Percentiles rank a stretch among this genome's conserved stretches.
These are phyloP conservation scores for Euphorbia neoarborescens DNA, from an alignment of 441 rosid species.

Conservation along the genomic window DNA sequence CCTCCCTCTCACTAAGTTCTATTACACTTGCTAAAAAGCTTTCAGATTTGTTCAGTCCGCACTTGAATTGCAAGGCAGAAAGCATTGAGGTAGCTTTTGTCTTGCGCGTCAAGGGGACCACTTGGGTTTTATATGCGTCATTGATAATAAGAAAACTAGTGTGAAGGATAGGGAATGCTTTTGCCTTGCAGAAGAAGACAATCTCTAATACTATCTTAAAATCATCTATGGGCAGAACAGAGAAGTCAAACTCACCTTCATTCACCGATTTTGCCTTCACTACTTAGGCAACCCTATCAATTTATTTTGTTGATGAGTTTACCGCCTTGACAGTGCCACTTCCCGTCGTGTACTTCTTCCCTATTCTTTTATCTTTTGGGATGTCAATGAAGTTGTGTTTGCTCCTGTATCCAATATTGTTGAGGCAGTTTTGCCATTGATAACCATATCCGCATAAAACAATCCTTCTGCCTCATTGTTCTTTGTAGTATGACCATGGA, in stretches of 20 bases:
- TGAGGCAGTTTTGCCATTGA: neutral
- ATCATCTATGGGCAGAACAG: neutral
- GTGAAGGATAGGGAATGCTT: neutral
- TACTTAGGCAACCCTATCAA: neutral
- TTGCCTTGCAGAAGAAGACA: neutral
- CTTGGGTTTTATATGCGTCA: neutral
- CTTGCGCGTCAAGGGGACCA: neutral
- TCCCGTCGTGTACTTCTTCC: neutral
- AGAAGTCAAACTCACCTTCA: neutral
- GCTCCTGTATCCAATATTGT: neutral
- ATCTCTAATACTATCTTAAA: neutral
- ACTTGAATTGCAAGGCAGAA: neutral
- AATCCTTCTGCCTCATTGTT: no score
- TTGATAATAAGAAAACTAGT: neutral
- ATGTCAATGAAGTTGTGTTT: neutral
- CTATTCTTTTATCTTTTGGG: neutral
- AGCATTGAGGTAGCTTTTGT: neutral
- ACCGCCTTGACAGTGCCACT: neutral
- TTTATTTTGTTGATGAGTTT: neutral
- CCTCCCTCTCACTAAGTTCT: neutral
- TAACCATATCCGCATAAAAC: neutral
- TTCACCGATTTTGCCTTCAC: neutral
- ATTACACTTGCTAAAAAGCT: neutral
- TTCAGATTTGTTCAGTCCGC: neutral
- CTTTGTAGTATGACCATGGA: no score